Percentiles rank a stretch among this genome's conserved stretches.
phyloP scores from a whole-genome alignment of 2,329 filamentous ascomycete genomes.

The Aspergillus intermedius region DNA sequence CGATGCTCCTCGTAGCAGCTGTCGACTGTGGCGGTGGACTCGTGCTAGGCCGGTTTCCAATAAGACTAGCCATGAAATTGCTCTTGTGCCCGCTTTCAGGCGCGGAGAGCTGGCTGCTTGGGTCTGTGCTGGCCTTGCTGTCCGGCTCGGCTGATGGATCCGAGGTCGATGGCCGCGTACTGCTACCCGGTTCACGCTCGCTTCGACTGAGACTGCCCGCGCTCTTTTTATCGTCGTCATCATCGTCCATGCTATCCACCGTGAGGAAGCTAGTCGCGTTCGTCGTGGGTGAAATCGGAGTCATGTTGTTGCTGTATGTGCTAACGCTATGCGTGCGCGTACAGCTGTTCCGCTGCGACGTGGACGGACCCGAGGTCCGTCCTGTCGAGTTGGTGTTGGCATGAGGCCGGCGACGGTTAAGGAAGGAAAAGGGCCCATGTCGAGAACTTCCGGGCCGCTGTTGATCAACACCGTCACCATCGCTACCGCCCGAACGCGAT shows the following conservation, averaged over 20 bases:
- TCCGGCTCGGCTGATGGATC: constrained; percentile 6
- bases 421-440: constrained; percentile 10
- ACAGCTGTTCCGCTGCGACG: constrained; percentile 31
- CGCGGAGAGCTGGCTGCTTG: not conserved
- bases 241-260: constrained; percentile 36
- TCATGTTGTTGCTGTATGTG: constrained; percentile 38
- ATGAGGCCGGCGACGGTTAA: constrained; percentile 20
- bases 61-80: constrained; percentile 11
- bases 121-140: not conserved
- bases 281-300: constrained; percentile 37
- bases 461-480: constrained; percentile 9
- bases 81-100: constrained; percentile 19
- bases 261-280: constrained; percentile 41
- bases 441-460: constrained; percentile 26
- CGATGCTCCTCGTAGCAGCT: constrained; percentile 15
- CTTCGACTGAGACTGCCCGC: constrained; percentile 22
- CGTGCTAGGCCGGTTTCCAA: constrained; percentile 18
- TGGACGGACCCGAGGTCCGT: constrained; percentile 27
- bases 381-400: constrained; percentile 29
- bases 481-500: constrained; percentile 6
- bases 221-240: constrained; percentile 14
- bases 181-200: constrained; percentile 22
- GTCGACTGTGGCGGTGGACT: constrained; percentile 18
- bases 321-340: constrained; percentile 37
- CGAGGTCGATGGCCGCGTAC: constrained; percentile 26